Conservation (phyloP, 139 green algal species). For the Zygnema cylindricum region DNA sequence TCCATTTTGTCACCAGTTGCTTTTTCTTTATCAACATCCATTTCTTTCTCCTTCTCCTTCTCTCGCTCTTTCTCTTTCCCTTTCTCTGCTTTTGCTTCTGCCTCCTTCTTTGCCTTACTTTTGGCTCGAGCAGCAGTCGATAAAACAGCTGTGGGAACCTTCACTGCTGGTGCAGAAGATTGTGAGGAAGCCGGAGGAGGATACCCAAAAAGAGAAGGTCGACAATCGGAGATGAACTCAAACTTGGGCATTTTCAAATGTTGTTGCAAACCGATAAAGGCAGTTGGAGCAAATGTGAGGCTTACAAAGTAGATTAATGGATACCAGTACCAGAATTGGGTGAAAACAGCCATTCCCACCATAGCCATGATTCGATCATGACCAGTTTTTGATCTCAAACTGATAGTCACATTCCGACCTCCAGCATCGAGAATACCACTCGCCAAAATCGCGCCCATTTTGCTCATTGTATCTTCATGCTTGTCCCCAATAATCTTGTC, state of each 20-base stretch:
- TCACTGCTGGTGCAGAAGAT: conserved; percentile 71
- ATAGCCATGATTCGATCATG: conserved; percentile 84
- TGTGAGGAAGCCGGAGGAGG: conserved; percentile 74
- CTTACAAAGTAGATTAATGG: conserved; percentile 90
- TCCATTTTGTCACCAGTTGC: conserved; percentile 8
- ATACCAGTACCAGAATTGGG: conserved; percentile 99
- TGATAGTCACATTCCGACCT: conserved; percentile 90
- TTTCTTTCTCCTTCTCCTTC: conserved; percentile 39
- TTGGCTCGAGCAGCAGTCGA: conserved; percentile 87
- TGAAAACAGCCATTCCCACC: conserved; percentile 91
- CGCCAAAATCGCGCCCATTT: conserved; percentile 97
- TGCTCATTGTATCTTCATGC: conserved; percentile 90
- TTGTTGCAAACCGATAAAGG: conserved; percentile 86
- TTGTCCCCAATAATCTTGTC: conserved; percentile 88
- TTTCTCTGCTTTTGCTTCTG: conserved; percentile 49
- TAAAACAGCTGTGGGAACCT: conserved; percentile 91
- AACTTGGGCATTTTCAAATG: conserved; percentile 82
- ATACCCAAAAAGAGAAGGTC: conserved; percentile 89
- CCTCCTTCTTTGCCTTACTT: conserved; percentile 69
- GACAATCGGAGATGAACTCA: conserved; percentile 68
- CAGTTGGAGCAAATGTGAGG: conserved; percentile 84
- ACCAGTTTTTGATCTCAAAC: conserved; percentile 77
- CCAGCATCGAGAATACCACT: conserved; percentile 90
- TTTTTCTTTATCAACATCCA: conserved; percentile 21
- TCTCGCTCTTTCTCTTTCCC: conserved; percentile 60